These are phyloP conservation scores for Leptographium wingfieldii DNA, from an alignment of 2,329 filamentous ascomycete species.

Conservation along the genomic window DNA sequence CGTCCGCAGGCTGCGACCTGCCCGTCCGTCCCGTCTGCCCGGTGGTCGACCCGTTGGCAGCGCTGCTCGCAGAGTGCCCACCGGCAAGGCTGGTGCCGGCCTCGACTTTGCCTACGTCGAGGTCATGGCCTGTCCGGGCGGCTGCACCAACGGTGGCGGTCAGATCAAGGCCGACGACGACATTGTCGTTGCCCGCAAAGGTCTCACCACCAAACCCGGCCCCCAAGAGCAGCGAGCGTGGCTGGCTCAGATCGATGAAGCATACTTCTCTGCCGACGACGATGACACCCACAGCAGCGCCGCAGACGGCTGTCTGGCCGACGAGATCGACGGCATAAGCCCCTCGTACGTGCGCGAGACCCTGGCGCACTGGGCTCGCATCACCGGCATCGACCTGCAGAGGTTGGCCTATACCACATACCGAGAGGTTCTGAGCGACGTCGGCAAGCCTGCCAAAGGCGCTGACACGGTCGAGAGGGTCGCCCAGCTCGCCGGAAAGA, in stretches of 20 bases:
- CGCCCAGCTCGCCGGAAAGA: constrained; percentile 77
- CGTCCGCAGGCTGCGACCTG: constrained; percentile 79
- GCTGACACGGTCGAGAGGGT: constrained; percentile 69
- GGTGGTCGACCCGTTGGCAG: constrained; percentile 53
- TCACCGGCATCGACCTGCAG: constrained; percentile 57
- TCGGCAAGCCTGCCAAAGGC: constrained; percentile 56
- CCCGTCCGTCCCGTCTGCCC: constrained; percentile 64
- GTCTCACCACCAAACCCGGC: constrained; percentile 43
- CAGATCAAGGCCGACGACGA: constrained; percentile 87
- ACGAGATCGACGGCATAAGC: constrained; percentile 49
- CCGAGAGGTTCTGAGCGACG: constrained; percentile 85
- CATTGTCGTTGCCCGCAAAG: constrained; percentile 37
- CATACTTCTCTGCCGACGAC: constrained; percentile 67
- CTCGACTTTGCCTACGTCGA: constrained; percentile 85
- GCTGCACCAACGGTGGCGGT: constrained; percentile 93
- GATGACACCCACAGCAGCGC: not conserved
- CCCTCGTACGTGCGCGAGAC: constrained; percentile 52
- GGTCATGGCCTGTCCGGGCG: constrained; percentile 98
- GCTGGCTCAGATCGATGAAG: constrained; percentile 72
- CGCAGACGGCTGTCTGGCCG: not conserved
- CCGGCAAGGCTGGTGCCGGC: constrained; percentile 19
- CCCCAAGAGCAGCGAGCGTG: constrained; percentile 77
- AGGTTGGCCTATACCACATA: constrained; percentile 77
- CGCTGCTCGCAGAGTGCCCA: constrained; percentile 31
- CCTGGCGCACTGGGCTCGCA: constrained; percentile 61